Evolutionary conservation across 805 yeast genomes (phyloP), one percentile per base, ranked within the genome.

Genomic region (Saturnispora serradocipensis): DNA sequence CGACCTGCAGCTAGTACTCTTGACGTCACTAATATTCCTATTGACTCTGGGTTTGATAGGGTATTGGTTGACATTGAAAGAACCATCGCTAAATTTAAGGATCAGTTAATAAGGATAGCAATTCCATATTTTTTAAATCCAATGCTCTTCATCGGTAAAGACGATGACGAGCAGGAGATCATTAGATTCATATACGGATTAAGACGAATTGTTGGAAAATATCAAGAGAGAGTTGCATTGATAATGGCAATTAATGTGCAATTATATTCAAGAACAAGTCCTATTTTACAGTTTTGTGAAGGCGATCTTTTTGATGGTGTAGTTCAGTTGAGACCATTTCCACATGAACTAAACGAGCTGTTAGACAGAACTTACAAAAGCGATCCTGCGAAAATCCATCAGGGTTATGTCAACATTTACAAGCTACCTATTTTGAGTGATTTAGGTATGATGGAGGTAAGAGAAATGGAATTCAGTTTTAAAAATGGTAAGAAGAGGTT

Each of bases 111-210:
- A 5, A 72, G 97, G 55, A 63, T 91, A 1, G 76, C 82, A 0
- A 65, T 88, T 2, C 97, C 97, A 1, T 75, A 81, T n/a, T 72
- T 90, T 35, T 72, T 90, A 46, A 85, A 86, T 59, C 97, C 97
- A 1, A 80, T 85, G 28, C 64, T 82, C 46, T 90, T 87, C 60
- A 25, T 15, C 3, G 45, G 45, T 11, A 28, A 28, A 10, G 42
- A 32, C n/a, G 16, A 56, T 1, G 28, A 51, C 1, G 62, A 68
- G 16, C 72, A 83, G 0, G 58, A 70, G 4, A 70, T 82, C 0
- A 59, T 86, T 6, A 81, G 83, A 4, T 80, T 91, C 55, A 55
- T 86, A 15, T 85, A 80, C 60, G 69, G 78, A 5, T 61, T 90
- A 45, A 73, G 82, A 51, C 63, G 78, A 0, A 58, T 88, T 3